Evolutionary conservation across 768 basidiomycete species (phyloP).

Genomic region (Russula abietina): DNA sequence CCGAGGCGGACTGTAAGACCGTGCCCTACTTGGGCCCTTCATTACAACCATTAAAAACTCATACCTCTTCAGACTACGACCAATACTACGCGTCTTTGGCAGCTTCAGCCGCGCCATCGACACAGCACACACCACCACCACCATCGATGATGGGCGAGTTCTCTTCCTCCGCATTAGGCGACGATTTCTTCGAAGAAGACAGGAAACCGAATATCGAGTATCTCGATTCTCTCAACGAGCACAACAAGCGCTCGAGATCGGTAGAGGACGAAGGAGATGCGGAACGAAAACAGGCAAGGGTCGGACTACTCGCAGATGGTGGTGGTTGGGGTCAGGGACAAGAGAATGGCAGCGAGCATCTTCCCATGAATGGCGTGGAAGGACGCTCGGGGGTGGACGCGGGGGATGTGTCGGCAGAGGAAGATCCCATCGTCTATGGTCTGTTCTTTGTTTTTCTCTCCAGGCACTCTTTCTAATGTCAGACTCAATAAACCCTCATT

Average conservation of each 20-base stretch:
- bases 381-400: constrained; percentile 4
- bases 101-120: constrained; percentile 53
- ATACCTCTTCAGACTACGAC: constrained; percentile 52
- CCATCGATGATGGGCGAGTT: constrained; percentile 32
- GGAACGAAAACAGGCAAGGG: constrained; percentile 21
- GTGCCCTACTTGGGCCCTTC: neutral
- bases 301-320: neutral
- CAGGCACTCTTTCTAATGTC: neutral
- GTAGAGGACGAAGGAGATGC: constrained; percentile 37
- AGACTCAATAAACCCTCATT: constrained; percentile 8
- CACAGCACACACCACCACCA: constrained; percentile 56
- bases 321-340: constrained; percentile 12
- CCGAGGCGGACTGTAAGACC: constrained; percentile 60
- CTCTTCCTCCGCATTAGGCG: constrained; percentile 38
- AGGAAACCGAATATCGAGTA: constrained; percentile 60
- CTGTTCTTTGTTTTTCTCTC: constrained; percentile 24
- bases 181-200: constrained; percentile 52
- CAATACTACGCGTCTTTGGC: constrained; percentile 78
- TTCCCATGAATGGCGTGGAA: constrained; percentile 23
- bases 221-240: constrained; percentile 63
- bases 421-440: constrained; percentile 70
- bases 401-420: constrained; percentile 25
- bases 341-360: constrained; percentile 28
- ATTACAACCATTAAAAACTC: neutral
- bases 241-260: constrained; percentile 69